Conservation (phyloP, 2,329 filamentous ascomycete species). For the Bipolaris oryzae region DNA sequence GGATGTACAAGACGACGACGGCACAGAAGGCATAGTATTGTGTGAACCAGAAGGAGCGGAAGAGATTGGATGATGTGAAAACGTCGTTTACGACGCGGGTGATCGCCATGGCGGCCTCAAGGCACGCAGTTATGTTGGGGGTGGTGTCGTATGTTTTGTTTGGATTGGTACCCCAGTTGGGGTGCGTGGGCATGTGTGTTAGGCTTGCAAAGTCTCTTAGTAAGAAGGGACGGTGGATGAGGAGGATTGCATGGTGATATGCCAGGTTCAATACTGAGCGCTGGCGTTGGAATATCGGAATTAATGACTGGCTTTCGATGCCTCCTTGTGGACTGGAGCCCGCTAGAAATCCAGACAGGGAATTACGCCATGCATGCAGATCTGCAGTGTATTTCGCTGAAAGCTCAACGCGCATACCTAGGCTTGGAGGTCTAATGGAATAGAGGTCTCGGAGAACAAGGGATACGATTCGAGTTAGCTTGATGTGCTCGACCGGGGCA, state of each 20-base stretch:
- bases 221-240: slow-evolving; percentile 62
- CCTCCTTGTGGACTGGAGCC: slow-evolving; percentile 46
- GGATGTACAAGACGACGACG: slow-evolving; percentile 61
- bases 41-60: slow-evolving; percentile 60
- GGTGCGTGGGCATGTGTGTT: slow-evolving; percentile 37
- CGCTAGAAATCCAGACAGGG: slow-evolving; percentile 52
- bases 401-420: slow-evolving; percentile 43
- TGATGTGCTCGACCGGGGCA: slow-evolving; percentile 54
- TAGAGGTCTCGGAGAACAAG: slow-evolving; percentile 55
- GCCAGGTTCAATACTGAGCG: slow-evolving; percentile 61
- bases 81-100: slow-evolving; percentile 54
- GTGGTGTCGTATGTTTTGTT: slow-evolving; percentile 24
- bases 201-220: slow-evolving; percentile 51
- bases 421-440: slow-evolving; percentile 44
- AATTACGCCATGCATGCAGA: slow-evolving; percentile 54
- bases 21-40: slow-evolving; percentile 62
- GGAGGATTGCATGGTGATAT: slow-evolving; percentile 62
- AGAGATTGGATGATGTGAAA: slow-evolving; percentile 49
- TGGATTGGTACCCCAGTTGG: slow-evolving; percentile 17
- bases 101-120: slow-evolving; percentile 56
- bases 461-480: slow-evolving; percentile 54
- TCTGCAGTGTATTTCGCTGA: slow-evolving; percentile 52
- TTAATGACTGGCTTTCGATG: slow-evolving; percentile 52
- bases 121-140: slow-evolving; percentile 52
- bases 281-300: slow-evolving; percentile 60